phyloP scores from a whole-genome alignment of 441 rosid species.

The Brassica hybrid region DNA sequence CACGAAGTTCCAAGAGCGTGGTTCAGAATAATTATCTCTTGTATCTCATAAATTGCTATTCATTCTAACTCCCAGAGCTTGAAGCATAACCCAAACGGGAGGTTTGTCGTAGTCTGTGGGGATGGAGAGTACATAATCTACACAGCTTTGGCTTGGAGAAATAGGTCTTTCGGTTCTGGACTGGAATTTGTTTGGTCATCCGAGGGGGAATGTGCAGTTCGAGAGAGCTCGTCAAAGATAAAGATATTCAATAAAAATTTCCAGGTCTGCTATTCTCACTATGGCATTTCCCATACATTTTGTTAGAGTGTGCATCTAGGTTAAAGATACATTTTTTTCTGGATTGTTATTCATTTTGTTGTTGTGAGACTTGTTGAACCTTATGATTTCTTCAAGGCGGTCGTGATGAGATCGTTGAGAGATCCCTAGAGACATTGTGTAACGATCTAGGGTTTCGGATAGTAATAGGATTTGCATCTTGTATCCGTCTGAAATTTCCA shows the following conservation, averaged over 20 bases:
- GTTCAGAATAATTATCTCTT: conserved; percentile 19
- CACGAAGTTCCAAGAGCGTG: conserved; percentile 17
- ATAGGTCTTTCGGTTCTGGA: conserved; percentile 98
- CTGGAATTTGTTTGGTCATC: conserved; percentile 96
- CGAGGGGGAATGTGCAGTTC: conserved; percentile 96
- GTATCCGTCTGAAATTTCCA: neutral
- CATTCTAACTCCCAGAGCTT: conserved; percentile 63
- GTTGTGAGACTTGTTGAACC: neutral
- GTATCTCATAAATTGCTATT: conserved; percentile 6
- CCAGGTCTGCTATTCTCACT: conserved; percentile 63
- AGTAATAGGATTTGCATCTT: neutral
- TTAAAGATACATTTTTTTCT: neutral
- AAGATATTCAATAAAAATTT: conserved; percentile 89
- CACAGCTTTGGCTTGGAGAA: conserved; percentile 99
- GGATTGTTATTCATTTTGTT: neutral
- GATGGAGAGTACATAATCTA: conserved; percentile 98
- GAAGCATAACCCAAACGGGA: conserved; percentile 97
- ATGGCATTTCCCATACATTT: neutral
- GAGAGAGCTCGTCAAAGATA: conserved; percentile 94
- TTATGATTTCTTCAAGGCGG: neutral
- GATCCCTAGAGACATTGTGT: neutral
- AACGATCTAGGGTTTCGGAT: no score
- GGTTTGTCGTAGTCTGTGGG: conserved; percentile 97
- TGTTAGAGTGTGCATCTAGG: neutral
- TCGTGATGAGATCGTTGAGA: neutral